Evolutionary conservation across 768 basidiomycete genomes (phyloP).

Genomic region (Mycena belliarum): DNA sequence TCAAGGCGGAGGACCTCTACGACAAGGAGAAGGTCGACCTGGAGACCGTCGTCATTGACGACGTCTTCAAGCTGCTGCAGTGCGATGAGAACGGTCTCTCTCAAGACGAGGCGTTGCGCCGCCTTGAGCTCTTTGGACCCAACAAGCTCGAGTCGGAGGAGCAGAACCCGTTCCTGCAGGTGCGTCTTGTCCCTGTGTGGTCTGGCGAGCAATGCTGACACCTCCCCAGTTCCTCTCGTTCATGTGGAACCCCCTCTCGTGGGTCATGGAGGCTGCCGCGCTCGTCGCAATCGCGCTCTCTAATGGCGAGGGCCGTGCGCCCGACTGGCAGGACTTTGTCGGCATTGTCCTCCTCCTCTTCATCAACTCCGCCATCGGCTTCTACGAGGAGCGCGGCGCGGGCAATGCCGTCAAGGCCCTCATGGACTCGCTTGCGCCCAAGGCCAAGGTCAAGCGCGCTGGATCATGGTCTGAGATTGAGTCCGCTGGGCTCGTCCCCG

Average conservation of each 20-base stretch:
- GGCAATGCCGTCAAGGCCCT: conserved; percentile 99
- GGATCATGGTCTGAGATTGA: conserved; percentile 90
- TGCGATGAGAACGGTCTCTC: conserved; percentile 82
- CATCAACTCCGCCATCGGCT: conserved; percentile 96
- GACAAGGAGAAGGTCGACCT: conserved; percentile 99
- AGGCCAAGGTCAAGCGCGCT: conserved; percentile 74
- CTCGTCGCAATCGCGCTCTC: conserved; percentile 94
- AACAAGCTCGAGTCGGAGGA: conserved; percentile 93
- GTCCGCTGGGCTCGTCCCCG: conserved; percentile 86
- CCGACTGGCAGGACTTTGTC: conserved; percentile 97
- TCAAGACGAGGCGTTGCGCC: conserved; percentile 73
- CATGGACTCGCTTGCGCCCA: conserved; percentile 47
- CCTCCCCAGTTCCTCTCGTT: conserved; percentile 77
- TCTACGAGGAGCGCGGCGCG: conserved; percentile 96
- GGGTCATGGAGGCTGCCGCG: conserved; percentile 99
- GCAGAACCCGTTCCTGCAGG: conserved; percentile 89
- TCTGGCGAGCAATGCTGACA: neutral
- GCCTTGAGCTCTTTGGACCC: conserved; percentile 92
- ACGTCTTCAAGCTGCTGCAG: conserved; percentile 95
- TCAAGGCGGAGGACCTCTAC: conserved; percentile 91
- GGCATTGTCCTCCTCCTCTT: conserved; percentile 92
- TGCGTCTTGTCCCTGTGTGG: conserved; percentile 27
- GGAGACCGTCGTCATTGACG: conserved; percentile 94
- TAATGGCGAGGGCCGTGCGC: conserved; percentile 83
- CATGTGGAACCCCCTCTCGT: conserved; percentile 99